These are phyloP conservation scores for Talaromyces amestolkiae DNA, from an alignment of 2,329 filamentous ascomycete species.

Conservation along the genomic window DNA sequence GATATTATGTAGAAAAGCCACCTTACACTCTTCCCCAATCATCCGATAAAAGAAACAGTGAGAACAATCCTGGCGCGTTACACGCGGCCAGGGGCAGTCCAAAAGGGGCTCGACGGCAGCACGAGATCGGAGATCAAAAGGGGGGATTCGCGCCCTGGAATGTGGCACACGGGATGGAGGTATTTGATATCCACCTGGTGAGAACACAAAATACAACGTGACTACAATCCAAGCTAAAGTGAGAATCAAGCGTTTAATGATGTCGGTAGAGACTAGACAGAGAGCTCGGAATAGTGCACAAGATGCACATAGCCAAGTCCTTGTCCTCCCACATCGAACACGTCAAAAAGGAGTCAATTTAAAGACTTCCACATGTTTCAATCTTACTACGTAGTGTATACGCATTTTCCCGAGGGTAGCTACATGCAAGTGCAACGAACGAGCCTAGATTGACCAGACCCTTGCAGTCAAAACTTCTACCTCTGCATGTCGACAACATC, in stretches of 20 bases:
- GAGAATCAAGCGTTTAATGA: background rate
- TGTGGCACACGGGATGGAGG: background rate
- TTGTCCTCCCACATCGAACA: background rate
- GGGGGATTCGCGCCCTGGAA: background rate
- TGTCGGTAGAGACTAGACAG: background rate
- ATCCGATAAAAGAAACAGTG: background rate
- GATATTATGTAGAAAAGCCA: no score
- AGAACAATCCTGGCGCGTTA: background rate
- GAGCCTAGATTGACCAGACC: background rate
- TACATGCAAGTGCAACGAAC: background rate
- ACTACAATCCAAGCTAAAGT: background rate
- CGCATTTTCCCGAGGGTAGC: background rate
- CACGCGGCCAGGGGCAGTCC: conserved; percentile 10
- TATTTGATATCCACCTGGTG: background rate
- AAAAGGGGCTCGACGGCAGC: background rate
- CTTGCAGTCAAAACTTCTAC: background rate
- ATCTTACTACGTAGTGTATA: background rate
- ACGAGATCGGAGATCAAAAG: background rate
- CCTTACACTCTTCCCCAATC: no score
- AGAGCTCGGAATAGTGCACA: background rate
- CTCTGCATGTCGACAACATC: background rate
- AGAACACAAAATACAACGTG: background rate
- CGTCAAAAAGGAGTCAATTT: background rate
- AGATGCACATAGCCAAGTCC: background rate
- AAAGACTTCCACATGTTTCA: background rate